Evolutionary conservation across 2,329 filamentous ascomycete genomes (phyloP).

Genomic region (Rutstroemia sp.): DNA sequence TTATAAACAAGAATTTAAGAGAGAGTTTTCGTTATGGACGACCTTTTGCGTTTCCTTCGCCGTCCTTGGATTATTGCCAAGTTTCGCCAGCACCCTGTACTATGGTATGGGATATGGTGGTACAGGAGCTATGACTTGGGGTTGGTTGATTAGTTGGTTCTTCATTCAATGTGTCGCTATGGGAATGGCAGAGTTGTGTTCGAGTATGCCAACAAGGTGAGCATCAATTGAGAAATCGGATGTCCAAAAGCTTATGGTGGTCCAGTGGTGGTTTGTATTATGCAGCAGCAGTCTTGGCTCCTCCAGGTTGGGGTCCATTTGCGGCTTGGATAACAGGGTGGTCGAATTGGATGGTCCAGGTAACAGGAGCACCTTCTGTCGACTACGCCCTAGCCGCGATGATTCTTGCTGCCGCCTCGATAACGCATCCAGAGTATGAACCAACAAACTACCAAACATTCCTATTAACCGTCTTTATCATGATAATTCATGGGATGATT

Average conservation of each 20-base stretch:
- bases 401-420: conserved; percentile 65
- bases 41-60: conserved; percentile 70
- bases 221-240: conserved; percentile 2
- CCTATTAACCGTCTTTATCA: conserved; percentile 57
- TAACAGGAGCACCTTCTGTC: conserved; percentile 59
- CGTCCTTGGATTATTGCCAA: conserved; percentile 62
- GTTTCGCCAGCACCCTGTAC: conserved; percentile 63
- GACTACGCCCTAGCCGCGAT: conserved; percentile 61
- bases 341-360: conserved; percentile 63
- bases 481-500: conserved; percentile 60
- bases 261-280: conserved; percentile 63
- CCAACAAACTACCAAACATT: conserved; percentile 62
- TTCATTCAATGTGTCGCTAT: conserved; percentile 66
- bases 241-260: not conserved
- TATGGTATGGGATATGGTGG: conserved; percentile 60
- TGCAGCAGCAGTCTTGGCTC: conserved; percentile 63
- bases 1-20: conserved; percentile 45
- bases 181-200: conserved; percentile 65
- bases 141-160: conserved; percentile 65
- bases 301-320: conserved; percentile 56
- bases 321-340: conserved; percentile 64
- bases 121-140: conserved; percentile 64
- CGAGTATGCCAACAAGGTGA: conserved; percentile 61
- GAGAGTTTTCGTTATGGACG: conserved; percentile 67
- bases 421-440: conserved; percentile 56